These are phyloP conservation scores for Fusarium sp. DNA, from an alignment of 2,329 filamentous ascomycete species.

Conservation along the genomic window DNA sequence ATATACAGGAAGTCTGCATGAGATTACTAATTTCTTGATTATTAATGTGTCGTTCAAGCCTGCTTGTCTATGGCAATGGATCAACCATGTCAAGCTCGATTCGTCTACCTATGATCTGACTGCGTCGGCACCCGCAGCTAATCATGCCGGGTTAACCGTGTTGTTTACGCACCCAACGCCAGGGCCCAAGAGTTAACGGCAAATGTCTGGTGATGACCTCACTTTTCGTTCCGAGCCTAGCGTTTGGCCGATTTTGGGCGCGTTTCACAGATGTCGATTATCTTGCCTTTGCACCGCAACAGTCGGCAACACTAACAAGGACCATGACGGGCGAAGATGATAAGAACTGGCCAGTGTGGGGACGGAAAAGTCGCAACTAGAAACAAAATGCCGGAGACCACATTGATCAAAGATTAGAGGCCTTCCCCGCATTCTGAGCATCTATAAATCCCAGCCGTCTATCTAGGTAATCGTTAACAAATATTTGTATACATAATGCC, in stretches of 20 bases:
- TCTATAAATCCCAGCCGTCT: background rate
- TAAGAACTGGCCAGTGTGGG: background rate
- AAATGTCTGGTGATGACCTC: background rate
- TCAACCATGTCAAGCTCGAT: background rate
- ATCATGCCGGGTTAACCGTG: background rate
- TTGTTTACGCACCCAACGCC: background rate
- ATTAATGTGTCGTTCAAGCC: background rate
- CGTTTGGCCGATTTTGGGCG: background rate
- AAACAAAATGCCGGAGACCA: background rate
- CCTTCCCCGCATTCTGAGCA: background rate
- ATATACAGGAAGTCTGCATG: background rate
- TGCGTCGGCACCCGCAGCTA: background rate
- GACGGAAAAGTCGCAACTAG: background rate
- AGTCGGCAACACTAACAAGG: background rate
- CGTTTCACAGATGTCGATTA: background rate
- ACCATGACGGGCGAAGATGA: background rate
- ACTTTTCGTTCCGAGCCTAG: background rate
- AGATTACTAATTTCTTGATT: background rate
- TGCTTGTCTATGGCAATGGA: background rate
- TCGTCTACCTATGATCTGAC: background rate
- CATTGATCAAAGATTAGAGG: background rate
- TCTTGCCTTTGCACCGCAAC: background rate
- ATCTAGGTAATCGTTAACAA: no score
- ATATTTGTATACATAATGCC: background rate
- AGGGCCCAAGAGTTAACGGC: background rate